Evolutionary conservation across 2,329 filamentous ascomycete species (phyloP), one percentile per base, ranked within the genome.

Genomic region (Fusarium sp.): DNA sequence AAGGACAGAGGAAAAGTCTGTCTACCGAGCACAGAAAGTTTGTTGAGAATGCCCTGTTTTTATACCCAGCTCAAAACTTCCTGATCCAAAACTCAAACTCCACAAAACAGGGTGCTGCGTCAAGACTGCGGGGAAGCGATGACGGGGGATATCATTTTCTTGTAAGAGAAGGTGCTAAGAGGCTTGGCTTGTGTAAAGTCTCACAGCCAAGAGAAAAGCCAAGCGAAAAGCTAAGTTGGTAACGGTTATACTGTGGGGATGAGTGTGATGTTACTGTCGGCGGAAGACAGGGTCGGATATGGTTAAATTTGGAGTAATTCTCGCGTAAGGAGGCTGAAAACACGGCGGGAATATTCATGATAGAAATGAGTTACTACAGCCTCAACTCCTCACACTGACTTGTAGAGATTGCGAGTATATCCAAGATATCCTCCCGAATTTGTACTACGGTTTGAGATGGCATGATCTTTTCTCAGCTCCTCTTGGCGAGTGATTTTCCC

Each of bases 91-190:
- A 15, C 17, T 4, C 2, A 54, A 47, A 53, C 55, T 55, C 68
- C 61, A 67, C 65, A 44, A 54, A 73, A 51, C 32, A 66, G 45
- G 70, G 57, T 41, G 28, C 47, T 64, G 57, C 57, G 35, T 71
- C 58, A 61, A 62, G 55, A 47, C 58, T 64, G 66, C 55, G 67
- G 71, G 68, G 66, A 61, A 58, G 17, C 26, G 45, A 30, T 28
- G 50, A 36, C 32, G 45, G 51, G n/a, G 39, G 35, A 26, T 20
- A 44, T 69, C 48, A 56, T 66, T 73, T 44, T 28, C 70, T 62
- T 59, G 50, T 48, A 59, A 69, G 4, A 58, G 62, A 64, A 71
- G 71, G 71, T 64, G 63, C 53, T 53, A 53, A 63, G 51, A 47
- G 36, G 50, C 71, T 74, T 74, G 66, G 71, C 66, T 57, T 54